phyloP scores from a whole-genome alignment of 2,329 filamentous ascomycete species.

The Purpureocillium takamizusanense region DNA sequence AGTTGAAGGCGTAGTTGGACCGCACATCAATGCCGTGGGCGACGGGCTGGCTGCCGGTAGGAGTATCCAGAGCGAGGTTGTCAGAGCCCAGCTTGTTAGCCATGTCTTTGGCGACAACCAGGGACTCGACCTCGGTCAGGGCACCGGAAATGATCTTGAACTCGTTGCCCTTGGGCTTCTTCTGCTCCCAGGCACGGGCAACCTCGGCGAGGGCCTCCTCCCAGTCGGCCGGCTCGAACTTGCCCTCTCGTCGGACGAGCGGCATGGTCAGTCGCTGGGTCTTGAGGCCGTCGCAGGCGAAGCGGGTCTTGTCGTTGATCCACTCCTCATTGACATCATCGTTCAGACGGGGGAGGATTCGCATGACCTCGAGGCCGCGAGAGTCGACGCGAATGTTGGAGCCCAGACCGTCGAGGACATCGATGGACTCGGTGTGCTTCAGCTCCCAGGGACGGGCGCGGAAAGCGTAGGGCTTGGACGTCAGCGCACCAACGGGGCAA shows the following conservation, averaged over 20 bases:
- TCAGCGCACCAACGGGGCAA: slow-evolving; percentile 92
- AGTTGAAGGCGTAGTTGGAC: slow-evolving; percentile 96
- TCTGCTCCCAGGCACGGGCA: slow-evolving; percentile 65
- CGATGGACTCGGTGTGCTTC: slow-evolving; percentile 90
- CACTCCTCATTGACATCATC: slow-evolving; percentile 99
- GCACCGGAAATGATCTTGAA: slow-evolving; percentile 93
- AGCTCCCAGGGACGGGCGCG: slow-evolving; percentile 94
- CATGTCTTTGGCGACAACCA: slow-evolving; percentile 95
- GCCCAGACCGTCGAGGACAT: slow-evolving; percentile 85
- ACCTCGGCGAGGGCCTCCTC: slow-evolving; percentile 91
- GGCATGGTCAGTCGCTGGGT: slow-evolving; percentile 93
- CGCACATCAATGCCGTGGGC: slow-evolving; percentile 90
- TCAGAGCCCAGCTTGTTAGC: slow-evolving; percentile 95
- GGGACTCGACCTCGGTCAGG: slow-evolving; percentile 81
- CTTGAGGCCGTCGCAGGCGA: slow-evolving; percentile 92
- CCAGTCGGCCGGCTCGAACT: slow-evolving; percentile 90
- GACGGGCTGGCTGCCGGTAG: slow-evolving; percentile 71
- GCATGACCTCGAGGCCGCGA: slow-evolving; percentile 92
- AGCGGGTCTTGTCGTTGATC: slow-evolving; percentile 98
- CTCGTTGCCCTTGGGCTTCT: slow-evolving; percentile 81
- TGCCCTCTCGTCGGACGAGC: slow-evolving; percentile 76
- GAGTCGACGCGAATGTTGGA: slow-evolving; percentile 93
- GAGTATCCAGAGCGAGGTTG: slow-evolving; percentile 87
- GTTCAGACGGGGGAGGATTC: slow-evolving; percentile 83
- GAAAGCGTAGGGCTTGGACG: slow-evolving; percentile 97